Evolutionary conservation across 140 eudicot species (phyloP), one percentile per base, ranked within the genome.

Genomic region (Erigeron philadelphicus): DNA sequence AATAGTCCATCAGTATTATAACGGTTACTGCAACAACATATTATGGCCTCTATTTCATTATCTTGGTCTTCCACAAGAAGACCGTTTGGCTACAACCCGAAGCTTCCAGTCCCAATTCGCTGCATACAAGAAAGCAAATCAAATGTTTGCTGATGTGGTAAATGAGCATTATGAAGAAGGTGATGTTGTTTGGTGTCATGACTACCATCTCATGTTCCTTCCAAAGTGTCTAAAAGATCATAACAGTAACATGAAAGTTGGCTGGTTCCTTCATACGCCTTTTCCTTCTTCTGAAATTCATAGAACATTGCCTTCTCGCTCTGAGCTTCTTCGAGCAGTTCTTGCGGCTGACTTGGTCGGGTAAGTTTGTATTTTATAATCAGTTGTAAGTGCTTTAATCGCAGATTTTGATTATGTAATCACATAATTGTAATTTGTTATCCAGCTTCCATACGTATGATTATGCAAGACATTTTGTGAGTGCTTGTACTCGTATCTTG

Each of bases 111-210:
- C 97, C n/a, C 97, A 88, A 77, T 92, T 92, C 64, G 88, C 85
- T 21, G 98, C 98, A 50, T 92, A 88, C 79, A 57, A 86, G 71
- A 86, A 88, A 74, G 98, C 96, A 66, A 92, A 92, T 67, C 86
- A 88, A 73, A 88, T 88, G 98, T 88, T 92, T 79, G 98, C 98
- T 71, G 96, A 88, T 58, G 96, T 92, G 63, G 98, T 92, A 13
- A 77, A 84, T 40, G 68, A 77, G 71, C 95, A 92, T 73, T 92
- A 92, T 67, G 81, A 86, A 75, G 96, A 88, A 79, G 98, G 98
- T 59, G 98, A 92, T 47, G 90, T 92, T 15, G 96, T 92, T 70
- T 92, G 98, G 98, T 92, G 98, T 48, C 98, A 92, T 68, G 98
- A 92, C 65, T 92, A 88, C 82, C 98, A 92, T 80, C 95, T 92